Percentiles rank a stretch among this genome's conserved stretches.
These are phyloP conservation scores for Brettanomyces bruxellensis DNA, from an alignment of 805 yeast genomes.

Conservation along the genomic window DNA sequence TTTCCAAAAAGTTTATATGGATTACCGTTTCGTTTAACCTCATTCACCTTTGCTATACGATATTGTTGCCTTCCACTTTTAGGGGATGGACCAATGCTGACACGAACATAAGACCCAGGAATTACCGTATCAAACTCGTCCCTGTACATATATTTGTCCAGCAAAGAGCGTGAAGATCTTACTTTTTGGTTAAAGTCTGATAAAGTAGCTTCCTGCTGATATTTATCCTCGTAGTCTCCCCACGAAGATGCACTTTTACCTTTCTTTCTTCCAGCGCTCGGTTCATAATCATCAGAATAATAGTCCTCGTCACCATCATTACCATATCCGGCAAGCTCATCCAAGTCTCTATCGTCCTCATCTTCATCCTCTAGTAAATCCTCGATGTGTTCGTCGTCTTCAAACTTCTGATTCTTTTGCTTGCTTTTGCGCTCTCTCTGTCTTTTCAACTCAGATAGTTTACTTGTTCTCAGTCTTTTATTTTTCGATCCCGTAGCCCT, in stretches of 20 bases:
- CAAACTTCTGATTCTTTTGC: constrained; percentile 18
- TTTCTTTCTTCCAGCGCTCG: constrained; percentile 21
- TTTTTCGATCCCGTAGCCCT: constrained; percentile 17
- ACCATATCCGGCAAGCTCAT: constrained; percentile 21
- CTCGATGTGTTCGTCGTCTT: constrained; percentile 21
- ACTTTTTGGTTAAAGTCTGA: constrained; percentile 58
- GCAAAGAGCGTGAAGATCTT: constrained; percentile 67
- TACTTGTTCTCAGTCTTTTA: constrained; percentile 24
- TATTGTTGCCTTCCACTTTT: constrained; percentile 58
- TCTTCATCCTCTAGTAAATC: constrained; percentile 21
- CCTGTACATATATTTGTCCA: constrained; percentile 69
- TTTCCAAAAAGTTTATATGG: constrained; percentile 34
- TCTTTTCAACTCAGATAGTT: constrained; percentile 26
- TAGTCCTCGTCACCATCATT: constrained; percentile 27
- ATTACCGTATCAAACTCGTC: constrained; percentile 69
- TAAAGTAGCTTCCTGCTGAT: constrained; percentile 36
- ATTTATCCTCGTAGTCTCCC: constrained; percentile 23
- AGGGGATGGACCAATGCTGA: constrained; percentile 68
- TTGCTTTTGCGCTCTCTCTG: constrained; percentile 28
- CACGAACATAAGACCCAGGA: constrained; percentile 69
- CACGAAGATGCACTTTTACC: constrained; percentile 6
- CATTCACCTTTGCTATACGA: constrained; percentile 76
- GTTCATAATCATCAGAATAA: constrained; percentile 15
- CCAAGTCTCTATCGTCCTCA: constrained; percentile 35
- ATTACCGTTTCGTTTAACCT: constrained; percentile 32